Conservation (phyloP, 78 protist species). For the Emiliania huxleyi region DNA sequence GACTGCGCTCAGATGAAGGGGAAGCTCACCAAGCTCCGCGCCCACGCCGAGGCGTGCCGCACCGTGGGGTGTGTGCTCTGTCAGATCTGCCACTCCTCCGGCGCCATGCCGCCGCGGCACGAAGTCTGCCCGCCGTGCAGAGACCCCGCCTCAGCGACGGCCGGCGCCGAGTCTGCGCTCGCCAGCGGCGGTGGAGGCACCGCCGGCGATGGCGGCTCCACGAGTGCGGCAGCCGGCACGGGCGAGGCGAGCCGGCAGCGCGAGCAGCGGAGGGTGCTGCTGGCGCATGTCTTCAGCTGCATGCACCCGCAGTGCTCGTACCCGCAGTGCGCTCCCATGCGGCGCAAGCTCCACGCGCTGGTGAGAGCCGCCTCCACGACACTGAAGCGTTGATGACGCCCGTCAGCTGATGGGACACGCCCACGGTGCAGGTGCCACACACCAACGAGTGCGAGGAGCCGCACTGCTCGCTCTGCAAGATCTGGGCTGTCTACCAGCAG, state of each 20-base stretch:
- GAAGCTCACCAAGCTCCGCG: background rate
- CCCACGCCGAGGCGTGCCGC: background rate
- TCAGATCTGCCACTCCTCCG: background rate
- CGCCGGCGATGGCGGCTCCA: no score
- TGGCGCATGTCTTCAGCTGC: conserved; percentile 7
- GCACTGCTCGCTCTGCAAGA: background rate
- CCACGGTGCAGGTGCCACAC: background rate
- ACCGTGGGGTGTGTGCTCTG: background rate
- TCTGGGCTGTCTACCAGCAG: background rate
- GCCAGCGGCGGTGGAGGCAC: no score
- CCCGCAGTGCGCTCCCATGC: background rate
- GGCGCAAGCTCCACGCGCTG: background rate
- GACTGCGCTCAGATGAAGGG: background rate
- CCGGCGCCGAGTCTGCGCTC: no score
- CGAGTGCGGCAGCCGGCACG: no score
- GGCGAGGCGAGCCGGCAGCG: no score
- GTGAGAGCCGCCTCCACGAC: background rate
- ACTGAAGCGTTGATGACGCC: background rate
- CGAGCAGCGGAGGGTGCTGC: background rate
- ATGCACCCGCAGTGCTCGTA: background rate
- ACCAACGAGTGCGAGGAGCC: background rate
- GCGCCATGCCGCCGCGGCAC: no score
- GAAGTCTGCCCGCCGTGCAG: no score
- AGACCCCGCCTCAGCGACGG: no score
- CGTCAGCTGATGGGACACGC: background rate